Evolutionary conservation across 148 eudicot genomes (phyloP).

Genomic region (Fagopyrum tataricum): DNA sequence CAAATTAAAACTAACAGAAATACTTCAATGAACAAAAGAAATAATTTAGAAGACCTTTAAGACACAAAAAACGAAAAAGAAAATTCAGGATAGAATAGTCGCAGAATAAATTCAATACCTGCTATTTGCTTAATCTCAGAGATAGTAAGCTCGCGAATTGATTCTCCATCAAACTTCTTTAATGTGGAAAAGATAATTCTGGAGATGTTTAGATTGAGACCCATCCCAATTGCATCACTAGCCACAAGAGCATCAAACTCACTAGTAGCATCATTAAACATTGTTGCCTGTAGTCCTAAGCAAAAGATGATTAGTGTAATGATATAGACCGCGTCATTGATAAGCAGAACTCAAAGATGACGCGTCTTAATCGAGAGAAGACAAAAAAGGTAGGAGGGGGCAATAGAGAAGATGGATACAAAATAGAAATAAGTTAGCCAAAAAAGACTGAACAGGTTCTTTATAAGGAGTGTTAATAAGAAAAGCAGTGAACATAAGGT

Average conservation of each 20-base stretch:
- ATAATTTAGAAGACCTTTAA: neutral
- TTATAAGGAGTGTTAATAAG: neutral
- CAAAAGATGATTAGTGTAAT: conserved; percentile 21
- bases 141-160: conserved; percentile 63
- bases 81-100: neutral
- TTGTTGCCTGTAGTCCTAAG: conserved; percentile 82
- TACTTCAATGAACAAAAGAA: neutral
- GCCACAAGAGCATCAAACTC: conserved; percentile 97
- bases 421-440: neutral
- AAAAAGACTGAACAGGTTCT: neutral
- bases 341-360: neutral
- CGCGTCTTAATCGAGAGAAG: conserved; percentile 1
- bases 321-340: conserved; percentile 1
- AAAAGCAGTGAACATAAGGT: neutral
- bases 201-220: conserved; percentile 90
- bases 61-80: neutral
- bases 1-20: neutral
- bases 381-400: neutral
- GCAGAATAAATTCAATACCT: conserved; percentile 31
- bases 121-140: conserved; percentile 97
- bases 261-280: conserved; percentile 86
- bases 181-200: conserved; percentile 83
- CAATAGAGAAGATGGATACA: neutral
- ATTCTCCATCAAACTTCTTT: conserved; percentile 78
- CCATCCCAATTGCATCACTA: conserved; percentile 99